Evolutionary conservation across 306 rosid species (phyloP).

Genomic region (Dalbergia cochinchinensis): DNA sequence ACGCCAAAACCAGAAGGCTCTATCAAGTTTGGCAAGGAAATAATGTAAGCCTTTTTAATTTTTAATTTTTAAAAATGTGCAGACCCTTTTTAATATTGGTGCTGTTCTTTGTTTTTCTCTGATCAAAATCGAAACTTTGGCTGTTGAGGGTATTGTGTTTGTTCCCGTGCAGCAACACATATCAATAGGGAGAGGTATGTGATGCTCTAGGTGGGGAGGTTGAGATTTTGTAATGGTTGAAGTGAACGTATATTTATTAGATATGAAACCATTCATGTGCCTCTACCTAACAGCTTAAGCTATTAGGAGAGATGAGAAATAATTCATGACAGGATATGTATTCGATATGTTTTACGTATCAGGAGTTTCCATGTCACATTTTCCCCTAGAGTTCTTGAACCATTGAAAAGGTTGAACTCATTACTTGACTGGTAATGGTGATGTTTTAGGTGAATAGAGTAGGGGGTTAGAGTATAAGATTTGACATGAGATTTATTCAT

Average conservation of each 20-base stretch:
- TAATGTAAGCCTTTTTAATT: conserved; percentile 52
- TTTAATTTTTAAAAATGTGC: not conserved
- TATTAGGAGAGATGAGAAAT: not conserved
- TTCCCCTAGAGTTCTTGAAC: not conserved
- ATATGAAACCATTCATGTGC: too few relatives aligned
- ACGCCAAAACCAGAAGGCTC: conserved; percentile 50
- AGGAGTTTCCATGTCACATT: conserved; percentile 12
- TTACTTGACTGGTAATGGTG: not conserved
- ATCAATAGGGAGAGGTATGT: not conserved
- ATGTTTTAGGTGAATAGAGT: conserved; percentile 18
- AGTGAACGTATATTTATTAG: not conserved
- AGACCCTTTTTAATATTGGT: conserved; percentile 3
- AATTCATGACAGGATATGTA: too few relatives aligned
- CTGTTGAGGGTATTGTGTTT: not conserved
- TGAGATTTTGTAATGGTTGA: not conserved
- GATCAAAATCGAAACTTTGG: conserved; percentile 24
- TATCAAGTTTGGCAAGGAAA: conserved; percentile 84
- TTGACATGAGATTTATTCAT: not conserved
- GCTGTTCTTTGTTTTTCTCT: not conserved
- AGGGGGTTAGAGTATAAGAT: not conserved
- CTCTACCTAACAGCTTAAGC: too few relatives aligned
- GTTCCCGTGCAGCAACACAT: not conserved
- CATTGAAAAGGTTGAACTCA: not conserved
- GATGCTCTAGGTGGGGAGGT: not conserved
- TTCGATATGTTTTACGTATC: not conserved